Base-by-base conservation (phyloP, 805 yeast genomes). In the Sporopachydermia lactativora region DNA sequence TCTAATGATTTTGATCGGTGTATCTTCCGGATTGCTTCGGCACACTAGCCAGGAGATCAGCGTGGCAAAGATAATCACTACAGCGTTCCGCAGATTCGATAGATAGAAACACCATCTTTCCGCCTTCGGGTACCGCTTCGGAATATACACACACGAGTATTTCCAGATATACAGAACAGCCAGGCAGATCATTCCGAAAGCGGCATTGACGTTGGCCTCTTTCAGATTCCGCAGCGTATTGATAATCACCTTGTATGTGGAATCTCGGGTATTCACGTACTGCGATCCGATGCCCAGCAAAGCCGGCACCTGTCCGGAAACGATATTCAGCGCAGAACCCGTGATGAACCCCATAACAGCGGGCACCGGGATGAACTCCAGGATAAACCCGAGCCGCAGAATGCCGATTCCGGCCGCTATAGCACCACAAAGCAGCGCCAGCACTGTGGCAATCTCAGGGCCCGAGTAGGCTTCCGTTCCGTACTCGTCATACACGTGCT, bases 271-370 rank as follows among this genome's bases (percentile, higher is more conserved):
- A 62, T 83, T 76, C 42, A 86, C 84, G 19, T 48, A 43, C 14
- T 62, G 73, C 41, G 51, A 44, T 49, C 56, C 67, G 61, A 68
- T 81, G 14, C 96, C 96, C 81, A 88, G 69, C 44, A 88, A 66
- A 3, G 68, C 80, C 3, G 96, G 95, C 4, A 88, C 77, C 63
- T 88, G 96, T 17, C 96, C 96, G 45, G 67, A 59, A 28, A 80
- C 66, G 54, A 88, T 88, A 52, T 68, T 77, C 52, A 88, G 71
- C 2, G 96, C 95, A 3, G 96, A 86, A 40, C 96, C 96, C 24
- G 89, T 71, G 89, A 88, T 88, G 65, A 86, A 88, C 0, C 96
- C 96, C 61, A 85, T 68, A 35, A 88, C 95, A 1, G 95, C 94
- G 37, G 95, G 95, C 53, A 79, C 67, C 2, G 96, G 84, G 52